Percentiles rank a stretch among this genome's conserved stretches.
Evolutionary conservation across 1,284 basidiomycete genomes (phyloP).

Genomic region (Dichomitus squalens): DNA sequence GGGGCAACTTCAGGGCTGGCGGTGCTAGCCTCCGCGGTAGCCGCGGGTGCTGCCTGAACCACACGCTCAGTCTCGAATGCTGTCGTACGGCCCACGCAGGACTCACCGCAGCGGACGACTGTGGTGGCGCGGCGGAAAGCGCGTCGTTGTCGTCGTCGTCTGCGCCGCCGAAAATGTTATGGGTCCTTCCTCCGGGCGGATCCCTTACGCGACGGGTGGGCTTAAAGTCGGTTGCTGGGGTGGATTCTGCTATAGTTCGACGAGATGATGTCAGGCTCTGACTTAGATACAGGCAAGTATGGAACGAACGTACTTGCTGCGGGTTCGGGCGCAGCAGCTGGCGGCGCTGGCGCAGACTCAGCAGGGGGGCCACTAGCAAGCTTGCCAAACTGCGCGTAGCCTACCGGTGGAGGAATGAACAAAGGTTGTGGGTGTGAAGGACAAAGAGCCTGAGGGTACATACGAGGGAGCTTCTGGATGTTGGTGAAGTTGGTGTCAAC

Average conservation of each 20-base stretch:
- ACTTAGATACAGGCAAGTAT: neutral
- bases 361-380: slow-evolving; percentile 21
- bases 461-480: slow-evolving; percentile 72
- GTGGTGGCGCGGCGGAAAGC: slow-evolving; percentile 35
- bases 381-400: slow-evolving; percentile 63
- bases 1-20: neutral
- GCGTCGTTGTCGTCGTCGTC: slow-evolving; percentile 42
- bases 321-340: neutral
- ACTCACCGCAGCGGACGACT: slow-evolving; percentile 7
- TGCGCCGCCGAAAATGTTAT: slow-evolving; percentile 44
- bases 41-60: neutral
- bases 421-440: neutral
- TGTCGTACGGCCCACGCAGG: too few relatives aligned
- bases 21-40: neutral
- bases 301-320: neutral
- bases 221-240: slow-evolving; percentile 37
- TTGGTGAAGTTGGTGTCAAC: slow-evolving; percentile 73
- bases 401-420: slow-evolving; percentile 33
- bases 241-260: slow-evolving; percentile 1
- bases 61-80: neutral
- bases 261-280: too few relatives aligned
- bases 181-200: slow-evolving; percentile 50
- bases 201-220: slow-evolving; percentile 56
- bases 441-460: slow-evolving; percentile 19
- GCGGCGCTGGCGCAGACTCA: slow-evolving; percentile 11